Conservation (phyloP, 495 filamentous ascomycete genomes). For the Tuber borchii region DNA sequence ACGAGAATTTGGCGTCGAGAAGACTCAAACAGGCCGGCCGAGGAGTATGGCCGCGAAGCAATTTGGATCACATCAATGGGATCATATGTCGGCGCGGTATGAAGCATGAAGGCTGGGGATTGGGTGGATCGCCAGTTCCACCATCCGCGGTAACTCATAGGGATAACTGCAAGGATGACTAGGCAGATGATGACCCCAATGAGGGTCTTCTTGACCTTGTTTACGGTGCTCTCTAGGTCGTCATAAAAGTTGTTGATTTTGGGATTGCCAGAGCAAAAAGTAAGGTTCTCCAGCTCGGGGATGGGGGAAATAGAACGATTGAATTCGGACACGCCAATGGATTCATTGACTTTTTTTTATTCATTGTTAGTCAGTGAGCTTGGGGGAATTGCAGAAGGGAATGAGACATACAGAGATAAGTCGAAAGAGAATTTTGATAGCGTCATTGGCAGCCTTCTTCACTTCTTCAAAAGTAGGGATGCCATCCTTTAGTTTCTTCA, state of each 20-base stretch:
- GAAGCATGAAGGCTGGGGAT: slow-evolving; percentile 60
- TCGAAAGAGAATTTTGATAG: slow-evolving; percentile 72
- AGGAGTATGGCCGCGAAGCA: slow-evolving; percentile 67
- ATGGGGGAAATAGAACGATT: slow-evolving; percentile 70
- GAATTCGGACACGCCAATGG: slow-evolving; percentile 64
- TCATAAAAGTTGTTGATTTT: slow-evolving; percentile 83
- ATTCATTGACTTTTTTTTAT: slow-evolving; percentile 61
- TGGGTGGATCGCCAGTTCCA: slow-evolving; percentile 68
- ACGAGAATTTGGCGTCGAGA: slow-evolving; percentile 62
- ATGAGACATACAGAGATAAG: slow-evolving; percentile 43
- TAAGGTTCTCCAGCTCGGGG: slow-evolving; percentile 69
- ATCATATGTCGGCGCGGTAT: slow-evolving; percentile 48
- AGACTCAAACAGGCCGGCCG: slow-evolving; percentile 62
- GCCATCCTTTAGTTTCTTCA: slow-evolving; percentile 63
- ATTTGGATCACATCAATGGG: slow-evolving; percentile 87
- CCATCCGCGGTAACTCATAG: slow-evolving; percentile 73
- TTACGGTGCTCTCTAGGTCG: slow-evolving; percentile 54
- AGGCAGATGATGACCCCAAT: slow-evolving; percentile 62
- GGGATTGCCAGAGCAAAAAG: slow-evolving; percentile 80
- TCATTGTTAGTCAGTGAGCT: slow-evolving; percentile 17
- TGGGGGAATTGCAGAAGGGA: not conserved
- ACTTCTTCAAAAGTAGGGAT: slow-evolving; percentile 79
- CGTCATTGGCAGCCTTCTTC: slow-evolving; percentile 64
- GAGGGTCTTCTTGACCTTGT: slow-evolving; percentile 63
- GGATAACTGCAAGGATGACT: slow-evolving; percentile 64